Evolutionary conservation across 2,329 filamentous ascomycete genomes (phyloP).

Genomic region (Aspergillus caelatus): DNA sequence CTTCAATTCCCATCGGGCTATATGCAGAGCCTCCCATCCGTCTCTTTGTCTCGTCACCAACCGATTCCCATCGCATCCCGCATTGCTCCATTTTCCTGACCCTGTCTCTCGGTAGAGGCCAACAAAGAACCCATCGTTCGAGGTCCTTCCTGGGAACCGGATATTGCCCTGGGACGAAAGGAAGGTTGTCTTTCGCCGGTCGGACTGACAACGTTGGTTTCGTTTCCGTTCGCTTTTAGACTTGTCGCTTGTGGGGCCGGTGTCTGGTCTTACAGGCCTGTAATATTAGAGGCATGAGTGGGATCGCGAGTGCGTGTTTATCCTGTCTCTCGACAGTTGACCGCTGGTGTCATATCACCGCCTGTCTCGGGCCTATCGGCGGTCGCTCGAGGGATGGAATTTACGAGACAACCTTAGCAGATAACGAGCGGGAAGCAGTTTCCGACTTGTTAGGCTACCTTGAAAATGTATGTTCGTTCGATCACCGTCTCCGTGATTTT

Average conservation of each 20-base stretch:
- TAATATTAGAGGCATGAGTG: conserved; percentile 37
- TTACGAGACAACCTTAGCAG: conserved; percentile 85
- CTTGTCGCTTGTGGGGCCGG: conserved; percentile 27
- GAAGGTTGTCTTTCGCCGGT: conserved; percentile 8
- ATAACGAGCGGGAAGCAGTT: conserved; percentile 95
- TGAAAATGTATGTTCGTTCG: conserved; percentile 74
- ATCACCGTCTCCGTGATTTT: conserved; percentile 33
- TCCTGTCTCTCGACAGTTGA: conserved; percentile 46
- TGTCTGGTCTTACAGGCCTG: conserved; percentile 33
- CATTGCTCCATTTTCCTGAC: not conserved
- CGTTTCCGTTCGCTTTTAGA: conserved; percentile 19
- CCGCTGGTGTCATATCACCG: conserved; percentile 48
- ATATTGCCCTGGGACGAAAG: conserved; percentile 1
- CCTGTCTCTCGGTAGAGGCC: not conserved
- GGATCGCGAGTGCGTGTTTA: conserved; percentile 43
- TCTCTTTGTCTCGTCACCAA: conserved; percentile 19
- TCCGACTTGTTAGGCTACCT: conserved; percentile 93
- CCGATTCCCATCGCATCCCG: conserved; percentile 11
- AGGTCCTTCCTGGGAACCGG: conserved; percentile 1
- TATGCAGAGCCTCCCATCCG: conserved; percentile 23
- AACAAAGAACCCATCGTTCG: not conserved
- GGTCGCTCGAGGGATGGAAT: conserved; percentile 78
- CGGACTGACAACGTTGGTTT: conserved; percentile 11
- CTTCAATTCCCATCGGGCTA: conserved; percentile 15
- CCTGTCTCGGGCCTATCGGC: conserved; percentile 48